Conservation (phyloP, 2,329 filamentous ascomycete genomes). For the Curvularia verruculosa region DNA sequence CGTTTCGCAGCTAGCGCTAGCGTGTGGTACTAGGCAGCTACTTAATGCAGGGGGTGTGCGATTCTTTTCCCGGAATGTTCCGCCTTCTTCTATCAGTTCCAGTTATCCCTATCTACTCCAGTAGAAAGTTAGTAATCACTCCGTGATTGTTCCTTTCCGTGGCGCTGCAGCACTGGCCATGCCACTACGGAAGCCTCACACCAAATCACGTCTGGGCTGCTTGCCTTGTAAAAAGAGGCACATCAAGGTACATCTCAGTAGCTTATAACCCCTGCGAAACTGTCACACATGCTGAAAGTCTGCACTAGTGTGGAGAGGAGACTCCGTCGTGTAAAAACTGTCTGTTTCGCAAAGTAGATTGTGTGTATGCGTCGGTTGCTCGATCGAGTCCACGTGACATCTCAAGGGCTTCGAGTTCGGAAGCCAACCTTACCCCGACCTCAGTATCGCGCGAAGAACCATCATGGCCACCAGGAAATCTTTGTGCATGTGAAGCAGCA, state of each 20-base stretch:
- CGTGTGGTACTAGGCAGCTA: no score
- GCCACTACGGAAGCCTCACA: slow-evolving; percentile 4
- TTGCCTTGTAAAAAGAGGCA: slow-evolving; percentile 4
- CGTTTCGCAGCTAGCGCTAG: no score
- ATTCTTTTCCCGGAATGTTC: no score
- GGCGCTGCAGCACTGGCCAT: neutral
- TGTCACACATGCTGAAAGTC: neutral
- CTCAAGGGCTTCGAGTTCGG: slow-evolving; percentile 1
- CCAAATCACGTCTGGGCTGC: slow-evolving; percentile 7
- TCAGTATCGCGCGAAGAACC: neutral
- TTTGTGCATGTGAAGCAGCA: neutral
- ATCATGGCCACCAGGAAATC: neutral
- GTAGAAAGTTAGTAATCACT: no score
- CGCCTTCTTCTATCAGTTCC: no score
- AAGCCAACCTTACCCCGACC: neutral
- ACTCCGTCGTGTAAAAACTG: neutral
- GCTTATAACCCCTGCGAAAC: neutral
- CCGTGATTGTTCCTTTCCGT: no score
- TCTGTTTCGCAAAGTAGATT: slow-evolving; percentile 1
- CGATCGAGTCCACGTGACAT: neutral
- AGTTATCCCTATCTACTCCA: no score
- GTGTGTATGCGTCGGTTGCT: neutral
- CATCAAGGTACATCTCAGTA: slow-evolving; percentile 1
- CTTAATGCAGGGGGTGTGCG: no score
- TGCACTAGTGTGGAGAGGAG: slow-evolving; percentile 1